Evolutionary conservation across 1,284 basidiomycete species (phyloP), one percentile per base, ranked within the genome.

Genomic region (Cystobasidium pallidum): DNA sequence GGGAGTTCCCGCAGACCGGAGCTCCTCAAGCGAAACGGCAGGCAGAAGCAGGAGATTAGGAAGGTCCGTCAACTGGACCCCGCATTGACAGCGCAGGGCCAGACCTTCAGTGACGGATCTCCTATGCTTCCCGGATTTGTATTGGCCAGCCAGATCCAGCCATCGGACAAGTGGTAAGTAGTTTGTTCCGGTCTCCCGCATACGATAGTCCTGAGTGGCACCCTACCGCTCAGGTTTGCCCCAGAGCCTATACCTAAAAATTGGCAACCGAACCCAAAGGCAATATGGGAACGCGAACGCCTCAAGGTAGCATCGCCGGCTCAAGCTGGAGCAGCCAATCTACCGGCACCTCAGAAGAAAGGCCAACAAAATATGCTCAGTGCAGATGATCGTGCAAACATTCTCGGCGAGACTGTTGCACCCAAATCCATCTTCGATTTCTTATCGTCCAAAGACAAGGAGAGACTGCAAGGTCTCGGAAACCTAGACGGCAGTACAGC

Each of bases 391-490:
- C 86, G 95, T 61, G 94, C 92, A 32, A 82, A 85, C 2, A 83
- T 91, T 8, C 84, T 99, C 0, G 94, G 95, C 58, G 95, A 98
- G 81, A 86, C 68, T 19, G 61, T 63, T 32, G 68, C 68, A 21
- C 78, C 73, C 1, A 75, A 76, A 28, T 82, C 81, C 49, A 87
- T 99, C 2, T 94, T 94, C 78, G 93, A 97, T 59, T 98, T 89
- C 80, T 88, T 98, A 79, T 94, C 93, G 0, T 87, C 89, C 75
- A 94, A 94, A 79, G 92, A 94, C 76, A 86, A 87, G 64, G 92
- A 95, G 73, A 88, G 93, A 2, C 84, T 98, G 2, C 87, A 90
- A 73, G 85, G 86, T 11, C 84, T 90, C 10, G 28, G 45, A 15
- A 4, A 62, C 17, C 43, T 15, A 32, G 47, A 36, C 1, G 26